Base-by-base conservation (phyloP, 2,329 filamentous ascomycete species). In the Lanzia echinophila region DNA sequence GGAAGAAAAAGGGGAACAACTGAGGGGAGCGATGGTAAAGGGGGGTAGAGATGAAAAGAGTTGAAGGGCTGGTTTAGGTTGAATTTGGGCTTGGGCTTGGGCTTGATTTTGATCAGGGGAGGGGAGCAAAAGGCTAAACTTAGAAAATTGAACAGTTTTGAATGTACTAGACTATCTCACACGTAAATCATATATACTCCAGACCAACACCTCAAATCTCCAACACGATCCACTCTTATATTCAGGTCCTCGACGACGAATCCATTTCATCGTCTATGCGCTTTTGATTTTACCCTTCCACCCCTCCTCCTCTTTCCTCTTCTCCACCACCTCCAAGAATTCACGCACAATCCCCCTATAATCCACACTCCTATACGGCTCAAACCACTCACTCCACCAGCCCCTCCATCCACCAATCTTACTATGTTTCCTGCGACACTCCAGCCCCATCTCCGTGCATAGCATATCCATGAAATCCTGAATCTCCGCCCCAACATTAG, bases 341-440 rank as follows among this genome's bases (percentile, higher is more conserved):
- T 56, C 52, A 10, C 17, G 24, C 19, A 56, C 52, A n/a, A 56
- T 19, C 5, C 55, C 52, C 19, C 31, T 55, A 44, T 56, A 56
- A 47, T 56, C 52, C 22, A 31, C 11, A 32, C 52, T 48, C 24
- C 39, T 38, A 47, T 56, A 56, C 28, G 55, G 55, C 11, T 36
- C 39, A 13, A 56, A 56, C 55, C 55, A 56, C 36, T 56, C 55
- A 31, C 43, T 56, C 42, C 20, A 42, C 32, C 41, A 55, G 13
- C 28, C 24, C 19, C 43, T 54, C 44, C 34, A 50, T 0, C 55
- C 55, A 3, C 48, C 36, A 19, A 3, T 3, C 36, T n/a, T 46
- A 5, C 42, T 33, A 28, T 39, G 13, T 38, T 38, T 46, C 41
- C n/a, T 17, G 17, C 15, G 24, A 28, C 24, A 24, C 6, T 31